Percentiles rank a stretch among this genome's conserved stretches.
phyloP scores from a whole-genome alignment of 1,139 yeast genomes.

The Wickerhamomyces sp. region DNA sequence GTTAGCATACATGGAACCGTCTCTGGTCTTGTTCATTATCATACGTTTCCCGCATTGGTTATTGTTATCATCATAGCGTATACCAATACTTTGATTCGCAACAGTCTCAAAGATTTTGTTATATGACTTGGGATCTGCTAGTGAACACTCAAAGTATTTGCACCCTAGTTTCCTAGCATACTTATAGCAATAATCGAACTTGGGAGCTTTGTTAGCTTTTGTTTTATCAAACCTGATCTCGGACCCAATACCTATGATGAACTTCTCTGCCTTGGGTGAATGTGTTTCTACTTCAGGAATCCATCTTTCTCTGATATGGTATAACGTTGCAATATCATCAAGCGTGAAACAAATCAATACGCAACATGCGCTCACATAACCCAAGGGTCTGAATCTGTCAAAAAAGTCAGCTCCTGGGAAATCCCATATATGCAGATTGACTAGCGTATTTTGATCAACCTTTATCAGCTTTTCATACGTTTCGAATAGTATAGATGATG shows the following conservation, averaged over 20 bases:
- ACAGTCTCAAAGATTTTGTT: constrained; percentile 15
- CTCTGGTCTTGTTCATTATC: background rate
- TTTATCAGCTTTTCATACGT: constrained; percentile 27
- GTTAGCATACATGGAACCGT: background rate
- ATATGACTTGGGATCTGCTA: constrained; percentile 14
- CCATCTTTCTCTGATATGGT: constrained; percentile 37
- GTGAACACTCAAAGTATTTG: constrained; percentile 20
- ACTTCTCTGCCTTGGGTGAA: constrained; percentile 16
- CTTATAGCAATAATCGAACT: constrained; percentile 10
- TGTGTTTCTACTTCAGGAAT: constrained; percentile 23
- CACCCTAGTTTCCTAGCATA: constrained; percentile 13
- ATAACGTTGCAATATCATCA: constrained; percentile 45
- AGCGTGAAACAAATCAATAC: constrained; percentile 65
- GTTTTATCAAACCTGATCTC: constrained; percentile 12
- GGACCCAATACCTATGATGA: constrained; percentile 22
- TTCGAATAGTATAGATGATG: constrained; percentile 14
- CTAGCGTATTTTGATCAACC: constrained; percentile 9
- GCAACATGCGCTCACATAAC: constrained; percentile 65
- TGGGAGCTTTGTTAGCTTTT: constrained; percentile 7
- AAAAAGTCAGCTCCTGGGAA: constrained; percentile 54
- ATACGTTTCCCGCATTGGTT: background rate
- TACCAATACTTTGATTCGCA: constrained; percentile 12
- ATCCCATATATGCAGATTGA: constrained; percentile 40
- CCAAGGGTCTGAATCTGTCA: constrained; percentile 59
- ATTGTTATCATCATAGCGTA: background rate